Base-by-base conservation (phyloP, 495 filamentous ascomycete genomes). In the Lasiosphaeris hirsuta region DNA sequence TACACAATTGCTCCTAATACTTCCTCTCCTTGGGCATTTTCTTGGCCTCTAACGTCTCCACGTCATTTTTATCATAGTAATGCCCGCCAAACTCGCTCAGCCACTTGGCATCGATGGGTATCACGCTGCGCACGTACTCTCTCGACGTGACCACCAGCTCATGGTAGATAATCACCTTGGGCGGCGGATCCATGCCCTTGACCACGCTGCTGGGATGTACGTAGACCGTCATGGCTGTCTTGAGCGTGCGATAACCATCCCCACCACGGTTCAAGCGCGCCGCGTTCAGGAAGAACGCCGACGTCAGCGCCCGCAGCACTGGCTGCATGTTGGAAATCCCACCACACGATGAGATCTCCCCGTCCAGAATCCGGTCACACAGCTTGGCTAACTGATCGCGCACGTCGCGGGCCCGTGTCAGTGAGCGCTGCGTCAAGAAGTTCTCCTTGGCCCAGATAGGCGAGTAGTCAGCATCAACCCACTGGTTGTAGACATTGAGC, bases 401-500 rank as follows among this genome's bases (percentile, higher is more conserved):
- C 13, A 97, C 92, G 64, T 97, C 92, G 44, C 94, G 86, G 0
- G 90, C 94, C 10, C 94, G 85, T 0, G 85, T 90, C 2, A 98
- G 81, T 34, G 84, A 86, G 15, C 92, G 86, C 64, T 95, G 90
- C 66, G 97, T 92, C 18, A 98, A 72, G 72, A 96, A 98, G 72
- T 97, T 97, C 72, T 97, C 93, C 50, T 86, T 84, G 3, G 90
- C 81, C 92, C 93, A 98, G 46, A 95, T 85, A 55, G 85, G 85
- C 59, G 81, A 86, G 76, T 92, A 98, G 72, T 97, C 92, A 15
- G 83, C 84, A 63, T 98, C 95, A 17, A 95, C 89, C 91, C 92
- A 97, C 71, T 96, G 88, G 70, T 96, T 96, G 87, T 86, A 98
- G 67, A 98, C 88, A 64, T 96, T 96, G n/a, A 98, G 81, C 0